Evolutionary conservation across 768 basidiomycete species (phyloP).

Genomic region (Lactifluus volemus): DNA sequence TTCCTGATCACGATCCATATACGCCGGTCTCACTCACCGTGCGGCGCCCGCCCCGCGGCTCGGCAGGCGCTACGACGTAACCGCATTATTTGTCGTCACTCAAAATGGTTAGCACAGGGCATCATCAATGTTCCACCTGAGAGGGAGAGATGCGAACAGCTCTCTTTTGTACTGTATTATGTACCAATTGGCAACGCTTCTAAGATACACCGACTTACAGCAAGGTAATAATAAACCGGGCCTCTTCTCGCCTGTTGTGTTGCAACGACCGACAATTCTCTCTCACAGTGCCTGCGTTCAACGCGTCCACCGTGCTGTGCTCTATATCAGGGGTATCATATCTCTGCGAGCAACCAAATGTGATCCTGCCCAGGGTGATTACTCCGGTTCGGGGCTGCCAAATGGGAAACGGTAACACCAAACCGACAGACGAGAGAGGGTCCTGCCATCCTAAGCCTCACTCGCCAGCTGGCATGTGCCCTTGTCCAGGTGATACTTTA

Average conservation of each 20-base stretch:
- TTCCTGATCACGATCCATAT: not conserved
- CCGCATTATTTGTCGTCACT: slow-evolving; percentile 8
- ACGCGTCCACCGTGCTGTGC: not conserved
- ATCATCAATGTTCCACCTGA: not conserved
- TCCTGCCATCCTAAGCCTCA: not conserved
- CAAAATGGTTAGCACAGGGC: slow-evolving; percentile 1
- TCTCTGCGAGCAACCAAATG: not conserved
- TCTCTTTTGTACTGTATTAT: slow-evolving; percentile 5
- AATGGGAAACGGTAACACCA: not conserved
- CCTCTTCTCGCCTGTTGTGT: slow-evolving; percentile 3
- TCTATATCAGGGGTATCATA: slow-evolving; percentile 15
- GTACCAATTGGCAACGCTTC: not conserved
- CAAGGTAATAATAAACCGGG: slow-evolving; percentile 10
- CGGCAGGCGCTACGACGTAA: slow-evolving; percentile 11
- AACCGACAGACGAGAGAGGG: not conserved
- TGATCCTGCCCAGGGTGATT: not conserved
- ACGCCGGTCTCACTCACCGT: not conserved
- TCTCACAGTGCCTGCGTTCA: slow-evolving; percentile 7
- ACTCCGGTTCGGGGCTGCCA: not conserved
- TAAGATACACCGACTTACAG: slow-evolving; percentile 16
- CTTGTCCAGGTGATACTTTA: slow-evolving; percentile 60
- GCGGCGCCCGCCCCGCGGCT: slow-evolving; percentile 1
- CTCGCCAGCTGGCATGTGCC: slow-evolving; percentile 46
- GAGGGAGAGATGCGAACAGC: not conserved
- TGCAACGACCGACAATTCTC: not conserved